These are phyloP conservation scores for Plectosphaerella cucumerina DNA, from an alignment of 2,329 filamentous ascomycete species.

Conservation along the genomic window DNA sequence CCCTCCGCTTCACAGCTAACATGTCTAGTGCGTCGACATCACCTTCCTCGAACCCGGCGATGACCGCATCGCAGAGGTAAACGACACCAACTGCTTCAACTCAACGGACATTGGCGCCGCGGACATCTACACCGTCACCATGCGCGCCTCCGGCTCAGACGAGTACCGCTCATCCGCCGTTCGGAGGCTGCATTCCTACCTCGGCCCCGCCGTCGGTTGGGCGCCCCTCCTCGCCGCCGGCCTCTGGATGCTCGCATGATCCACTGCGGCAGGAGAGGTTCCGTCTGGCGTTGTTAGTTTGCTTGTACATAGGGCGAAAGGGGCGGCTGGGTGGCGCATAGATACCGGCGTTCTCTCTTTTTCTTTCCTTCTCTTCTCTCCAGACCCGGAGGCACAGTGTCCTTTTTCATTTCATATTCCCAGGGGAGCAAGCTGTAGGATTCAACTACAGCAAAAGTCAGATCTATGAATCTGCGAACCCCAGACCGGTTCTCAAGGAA, in stretches of 20 bases:
- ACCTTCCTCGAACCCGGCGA: conserved; percentile 80
- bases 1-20: conserved; percentile 3
- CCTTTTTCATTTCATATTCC: not conserved
- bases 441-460: too few relatives aligned
- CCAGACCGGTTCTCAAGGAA: too few relatives aligned
- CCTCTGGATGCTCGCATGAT: conserved; percentile 33
- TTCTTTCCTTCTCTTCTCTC: not conserved
- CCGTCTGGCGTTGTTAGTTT: not conserved
- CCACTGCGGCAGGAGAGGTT: not conserved
- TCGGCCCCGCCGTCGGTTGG: conserved; percentile 28
- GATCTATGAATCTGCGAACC: too few relatives aligned
- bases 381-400: not conserved
- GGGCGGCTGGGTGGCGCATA: conserved; percentile 7
- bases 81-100: conserved; percentile 84
- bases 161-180: conserved; percentile 26
- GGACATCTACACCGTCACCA: conserved; percentile 67
- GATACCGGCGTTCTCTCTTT: conserved; percentile 7
- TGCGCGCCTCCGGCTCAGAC: conserved; percentile 33
- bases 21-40: conserved; percentile 80
- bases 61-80: conserved; percentile 63
- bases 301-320: not conserved
- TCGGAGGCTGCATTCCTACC: conserved; percentile 4
- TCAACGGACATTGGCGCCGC: conserved; percentile 72
- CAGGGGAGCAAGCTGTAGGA: too few relatives aligned
- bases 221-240: conserved; percentile 34